Percentiles rank a stretch among this genome's conserved stretches.
phyloP scores from a whole-genome alignment of 345 rosid genomes.

The Acer negundo region DNA sequence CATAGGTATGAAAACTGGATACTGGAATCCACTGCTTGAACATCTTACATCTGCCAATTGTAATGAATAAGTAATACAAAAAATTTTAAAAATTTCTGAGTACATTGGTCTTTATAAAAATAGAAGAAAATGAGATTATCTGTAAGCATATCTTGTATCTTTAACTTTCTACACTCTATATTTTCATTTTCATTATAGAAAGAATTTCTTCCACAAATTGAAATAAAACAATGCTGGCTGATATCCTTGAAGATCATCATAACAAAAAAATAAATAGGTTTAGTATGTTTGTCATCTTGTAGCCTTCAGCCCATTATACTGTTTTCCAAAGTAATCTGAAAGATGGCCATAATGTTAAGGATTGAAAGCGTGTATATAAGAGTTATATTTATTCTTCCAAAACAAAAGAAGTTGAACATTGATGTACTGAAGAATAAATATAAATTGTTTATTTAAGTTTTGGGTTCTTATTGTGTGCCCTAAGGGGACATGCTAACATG shows the following conservation, averaged over 20 bases:
- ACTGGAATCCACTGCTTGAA: no score
- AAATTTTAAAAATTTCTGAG: background rate
- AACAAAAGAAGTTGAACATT: background rate
- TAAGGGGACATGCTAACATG: background rate
- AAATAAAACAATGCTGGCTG: background rate
- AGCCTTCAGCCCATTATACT: background rate
- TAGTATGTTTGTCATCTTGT: background rate
- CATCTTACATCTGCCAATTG: no score
- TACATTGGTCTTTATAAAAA: background rate
- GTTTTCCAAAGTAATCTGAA: constrained; percentile 3
- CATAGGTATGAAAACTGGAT: no score
- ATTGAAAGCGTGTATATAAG: background rate
- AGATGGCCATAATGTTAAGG: background rate
- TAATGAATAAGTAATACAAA: background rate
- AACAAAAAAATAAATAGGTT: background rate
- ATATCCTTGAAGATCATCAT: background rate
- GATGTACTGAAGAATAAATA: background rate
- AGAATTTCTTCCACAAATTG: background rate
- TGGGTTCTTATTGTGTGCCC: background rate
- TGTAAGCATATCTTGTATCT: background rate
- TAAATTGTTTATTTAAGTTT: background rate
- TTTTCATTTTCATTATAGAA: background rate
- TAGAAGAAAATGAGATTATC: background rate
- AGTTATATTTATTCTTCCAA: background rate
- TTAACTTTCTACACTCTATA: background rate